A percentile compares a stretch with the other conserved stretches of the same genome.
These are phyloP conservation scores for Acanthamoeba healyi DNA, from an alignment of 208 protist species.

Conservation along the genomic window DNA sequence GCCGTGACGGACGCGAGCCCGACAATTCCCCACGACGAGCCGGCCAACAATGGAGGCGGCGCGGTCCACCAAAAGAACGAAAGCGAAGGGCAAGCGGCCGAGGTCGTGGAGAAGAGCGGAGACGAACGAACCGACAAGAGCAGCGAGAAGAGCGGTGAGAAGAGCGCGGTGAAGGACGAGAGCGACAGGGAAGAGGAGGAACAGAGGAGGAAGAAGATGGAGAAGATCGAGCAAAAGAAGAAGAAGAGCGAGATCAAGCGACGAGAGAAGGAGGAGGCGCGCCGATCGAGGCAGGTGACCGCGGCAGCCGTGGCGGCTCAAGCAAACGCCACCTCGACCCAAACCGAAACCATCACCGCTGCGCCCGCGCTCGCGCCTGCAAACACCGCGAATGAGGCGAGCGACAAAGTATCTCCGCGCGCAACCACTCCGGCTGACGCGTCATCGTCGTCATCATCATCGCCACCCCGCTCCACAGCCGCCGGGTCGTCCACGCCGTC, in stretches of 20 bases:
- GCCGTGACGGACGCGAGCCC: background rate
- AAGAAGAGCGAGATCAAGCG: conserved; percentile 12
- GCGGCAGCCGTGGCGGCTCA: background rate
- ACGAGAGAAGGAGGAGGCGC: conserved; percentile 2
- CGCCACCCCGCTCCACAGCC: background rate
- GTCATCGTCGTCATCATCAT: background rate
- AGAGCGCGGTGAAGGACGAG: background rate
- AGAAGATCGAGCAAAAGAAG: background rate
- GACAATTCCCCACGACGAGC: background rate
- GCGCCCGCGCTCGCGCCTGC: background rate
- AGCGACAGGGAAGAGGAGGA: background rate
- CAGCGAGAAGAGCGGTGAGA: background rate
- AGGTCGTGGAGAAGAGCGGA: background rate
- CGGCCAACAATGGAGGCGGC: background rate
- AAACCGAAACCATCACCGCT: background rate
- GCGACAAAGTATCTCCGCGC: background rate
- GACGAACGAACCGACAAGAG: background rate
- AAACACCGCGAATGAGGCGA: background rate
- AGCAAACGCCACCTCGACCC: background rate
- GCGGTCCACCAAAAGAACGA: background rate
- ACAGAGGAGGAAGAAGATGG: background rate
- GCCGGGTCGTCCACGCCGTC: background rate
- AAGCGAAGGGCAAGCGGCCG: background rate
- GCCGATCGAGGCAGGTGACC: background rate
- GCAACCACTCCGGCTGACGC: no score